Percentiles rank a stretch among this genome's conserved stretches.
phyloP scores from a whole-genome alignment of 352 stramenopile species.

The Phytophthora boehmeriae region DNA sequence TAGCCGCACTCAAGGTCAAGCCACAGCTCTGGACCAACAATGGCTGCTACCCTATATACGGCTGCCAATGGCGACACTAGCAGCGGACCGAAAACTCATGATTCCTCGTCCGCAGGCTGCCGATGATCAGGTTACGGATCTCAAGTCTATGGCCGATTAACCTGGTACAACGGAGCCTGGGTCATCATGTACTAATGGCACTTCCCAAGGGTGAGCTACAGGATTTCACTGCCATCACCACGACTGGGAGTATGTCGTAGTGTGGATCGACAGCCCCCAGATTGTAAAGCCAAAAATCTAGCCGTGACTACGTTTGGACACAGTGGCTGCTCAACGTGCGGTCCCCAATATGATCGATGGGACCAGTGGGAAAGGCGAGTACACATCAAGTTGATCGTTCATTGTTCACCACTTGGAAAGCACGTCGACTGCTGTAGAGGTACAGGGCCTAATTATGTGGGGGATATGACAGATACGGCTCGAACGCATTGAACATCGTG shows the following conservation, averaged over 20 bases:
- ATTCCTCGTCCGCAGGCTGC: constrained; percentile 25
- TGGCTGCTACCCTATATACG: constrained; percentile 34
- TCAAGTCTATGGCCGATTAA: constrained; percentile 21
- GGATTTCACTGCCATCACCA: constrained; percentile 24
- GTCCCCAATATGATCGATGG: background rate
- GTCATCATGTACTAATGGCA: constrained; percentile 37
- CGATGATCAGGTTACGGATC: constrained; percentile 25
- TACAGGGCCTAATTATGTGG: constrained; percentile 19
- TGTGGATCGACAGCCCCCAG: constrained; percentile 29
- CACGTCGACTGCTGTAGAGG: background rate
- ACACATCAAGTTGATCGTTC: constrained; percentile 4
- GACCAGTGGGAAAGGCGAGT: constrained; percentile 15
- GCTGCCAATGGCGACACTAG: constrained; percentile 29
- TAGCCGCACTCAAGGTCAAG: constrained; percentile 32
- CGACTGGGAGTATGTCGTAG: constrained; percentile 40
- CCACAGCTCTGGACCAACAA: constrained; percentile 33
- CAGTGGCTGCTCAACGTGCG: too few species aligned
- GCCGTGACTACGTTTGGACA: too few species aligned
- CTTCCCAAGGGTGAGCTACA: constrained; percentile 37
- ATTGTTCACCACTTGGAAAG: constrained; percentile 17
- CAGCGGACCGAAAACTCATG: constrained; percentile 24
- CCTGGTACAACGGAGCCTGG: constrained; percentile 17
- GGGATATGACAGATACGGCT: constrained; percentile 14
- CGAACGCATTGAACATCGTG: constrained; percentile 20
- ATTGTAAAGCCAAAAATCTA: too few species aligned